Evolutionary conservation across 257 asterid species (phyloP), one percentile per base, ranked within the genome.

Genomic region (Jaltomata sinuosa): DNA sequence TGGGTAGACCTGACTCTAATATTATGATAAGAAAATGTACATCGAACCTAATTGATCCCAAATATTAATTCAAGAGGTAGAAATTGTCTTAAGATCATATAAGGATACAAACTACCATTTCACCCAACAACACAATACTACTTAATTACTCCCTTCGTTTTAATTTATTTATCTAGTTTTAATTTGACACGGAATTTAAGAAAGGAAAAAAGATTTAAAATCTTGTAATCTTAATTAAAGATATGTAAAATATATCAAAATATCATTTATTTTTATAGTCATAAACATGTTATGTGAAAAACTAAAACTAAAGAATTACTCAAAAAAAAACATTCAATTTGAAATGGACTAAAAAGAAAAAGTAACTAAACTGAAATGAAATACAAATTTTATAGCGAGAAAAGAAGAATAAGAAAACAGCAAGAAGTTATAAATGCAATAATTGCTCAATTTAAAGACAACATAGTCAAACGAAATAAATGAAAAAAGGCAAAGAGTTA

Each of bases 41-140:
- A 57, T 57, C 1, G 19, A 57, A 2, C 65, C 6, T 9, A 57
- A n/a, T n/a, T 57, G 9, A n/a, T 57, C 0, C 10, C 27, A 57
- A 57, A 57, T 3, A n/a, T 0, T n/a, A 3, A 3, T 55, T 3
- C 2, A 57, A n/a, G 65, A 57, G 6, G 9, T 8, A 25, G 6
- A n/a, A 57, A 55, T 9, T 3, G 3, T 55, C 3, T 25, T n/a
- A 55, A n/a, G 31, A 55, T 55, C 31, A 57, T 3, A 57, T 9
- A 57, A 57, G 31, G 2, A 57, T 9, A n/a, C 2, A n/a, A 57
- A 57, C 9, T 9, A 9, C 8, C 31, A 57, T n/a, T n/a, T 55
- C 31, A n/a, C 6, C 2, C 5, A 1, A 14, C 3, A 55, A 55
- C 2, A 15, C 0, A 3, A 0, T 12, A 42, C 6, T 8, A 9